Base-by-base conservation (phyloP, 495 filamentous ascomycete genomes). In the Neurospora pannonica region DNA sequence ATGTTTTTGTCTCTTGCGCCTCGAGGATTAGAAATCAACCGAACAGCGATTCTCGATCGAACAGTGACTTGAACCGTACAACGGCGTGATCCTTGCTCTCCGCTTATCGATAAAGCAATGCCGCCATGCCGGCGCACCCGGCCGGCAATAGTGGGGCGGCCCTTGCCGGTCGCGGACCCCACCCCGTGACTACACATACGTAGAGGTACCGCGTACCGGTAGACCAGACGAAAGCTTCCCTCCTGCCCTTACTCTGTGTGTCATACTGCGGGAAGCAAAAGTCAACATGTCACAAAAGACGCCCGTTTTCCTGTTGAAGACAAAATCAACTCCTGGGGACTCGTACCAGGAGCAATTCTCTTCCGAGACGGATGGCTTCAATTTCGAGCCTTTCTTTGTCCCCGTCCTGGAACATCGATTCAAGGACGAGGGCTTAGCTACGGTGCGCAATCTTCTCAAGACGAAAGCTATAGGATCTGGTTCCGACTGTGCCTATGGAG, bases 221-320 rank as follows among this genome's bases (percentile, higher is more conserved):
- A 62, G 54, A 67, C 54, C 54, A 17, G 54, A 67, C 28, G 13
- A 34, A 67, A 67, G 28, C 28, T 67, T 34, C 54, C 13, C 54
- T 28, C 7, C 2, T 67, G 54, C 28, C 28, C 11, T 34, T 19
- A 7, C 6, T 67, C 1, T 34, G 54, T 60, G 48, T 67, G 28
- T 67, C 24, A 67, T 36, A 9, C 15, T 7, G 28, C 2, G 54
- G 13, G 54, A 62, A 31, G 54, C 2, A 62, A 62, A 34, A 39
- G 37, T 21, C 39, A 75, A 36, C 42, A 77, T 78, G 75, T 10
- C 75, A 34, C 69, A 70, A 6, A 81, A 77, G 38, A 85, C 86
- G 17, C 92, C 92, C 1, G 78, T 97, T 38, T 86, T 97, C 43
- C 88, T 98, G 24, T 89, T 98, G 71, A 98, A 98, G 82, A 97